These are phyloP conservation scores for Blastocystis sp. DNA, from an alignment of 352 stramenopile species.

Conservation along the genomic window DNA sequence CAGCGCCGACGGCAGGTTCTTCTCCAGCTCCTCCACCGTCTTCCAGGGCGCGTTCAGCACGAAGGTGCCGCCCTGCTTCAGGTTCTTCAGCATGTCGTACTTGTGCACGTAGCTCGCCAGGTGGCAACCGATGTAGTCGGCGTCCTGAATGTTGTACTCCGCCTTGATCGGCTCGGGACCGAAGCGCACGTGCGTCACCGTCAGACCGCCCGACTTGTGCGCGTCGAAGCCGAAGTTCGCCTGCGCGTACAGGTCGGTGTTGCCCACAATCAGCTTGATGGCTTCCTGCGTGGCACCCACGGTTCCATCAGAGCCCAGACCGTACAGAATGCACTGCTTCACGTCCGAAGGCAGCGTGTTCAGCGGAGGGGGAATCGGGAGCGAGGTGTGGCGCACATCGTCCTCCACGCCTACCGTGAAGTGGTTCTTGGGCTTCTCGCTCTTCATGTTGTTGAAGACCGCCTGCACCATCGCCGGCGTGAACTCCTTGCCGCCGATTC, in stretches of 20 bases:
- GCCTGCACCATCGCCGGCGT: constrained; percentile 66
- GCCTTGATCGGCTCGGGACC: constrained; percentile 44
- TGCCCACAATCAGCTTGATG: constrained; percentile 65
- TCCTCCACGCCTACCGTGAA: constrained; percentile 74
- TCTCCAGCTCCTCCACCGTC: constrained; percentile 60
- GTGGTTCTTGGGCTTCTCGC: constrained; percentile 61
- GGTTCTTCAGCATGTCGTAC: constrained; percentile 65
- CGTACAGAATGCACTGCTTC: constrained; percentile 78
- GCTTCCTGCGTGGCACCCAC: constrained; percentile 65
- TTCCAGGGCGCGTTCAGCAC: constrained; percentile 50
- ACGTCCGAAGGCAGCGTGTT: constrained; percentile 63
- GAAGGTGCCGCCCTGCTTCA: constrained; percentile 62
- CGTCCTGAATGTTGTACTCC: constrained; percentile 58
- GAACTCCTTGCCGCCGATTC: constrained; percentile 66
- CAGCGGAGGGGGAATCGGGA: constrained; percentile 62
- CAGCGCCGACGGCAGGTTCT: too few relatives aligned
- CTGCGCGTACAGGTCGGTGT: constrained; percentile 63
- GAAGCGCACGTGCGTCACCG: constrained; percentile 61
- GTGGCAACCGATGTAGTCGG: constrained; percentile 65
- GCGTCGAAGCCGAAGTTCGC: constrained; percentile 67
- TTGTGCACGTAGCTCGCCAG: constrained; percentile 66
- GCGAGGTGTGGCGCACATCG: constrained; percentile 64
- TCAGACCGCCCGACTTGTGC: constrained; percentile 65
- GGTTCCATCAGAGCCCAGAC: constrained; percentile 70
- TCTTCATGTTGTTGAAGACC: constrained; percentile 65